These are phyloP conservation scores for Pueraria montana DNA, from an alignment of 306 rosid species.

Conservation along the genomic window DNA sequence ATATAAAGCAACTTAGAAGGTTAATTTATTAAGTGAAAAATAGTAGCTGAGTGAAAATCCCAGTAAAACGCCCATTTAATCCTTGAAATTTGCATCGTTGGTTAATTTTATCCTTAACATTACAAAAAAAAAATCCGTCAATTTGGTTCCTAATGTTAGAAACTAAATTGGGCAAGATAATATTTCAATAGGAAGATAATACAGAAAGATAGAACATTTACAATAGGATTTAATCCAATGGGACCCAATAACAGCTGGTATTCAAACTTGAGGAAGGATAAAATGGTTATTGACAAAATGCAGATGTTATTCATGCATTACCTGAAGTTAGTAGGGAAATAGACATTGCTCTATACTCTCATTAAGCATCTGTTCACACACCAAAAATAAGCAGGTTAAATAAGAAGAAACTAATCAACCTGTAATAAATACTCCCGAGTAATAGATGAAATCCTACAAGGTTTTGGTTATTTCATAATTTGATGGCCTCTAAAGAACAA, in stretches of 20 bases:
- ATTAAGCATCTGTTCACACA: constrained; percentile 60
- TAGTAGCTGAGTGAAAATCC: neutral
- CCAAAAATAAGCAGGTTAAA: constrained; percentile 30
- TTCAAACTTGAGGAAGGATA: constrained; percentile 15
- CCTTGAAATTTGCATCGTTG: neutral
- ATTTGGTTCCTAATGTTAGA: neutral
- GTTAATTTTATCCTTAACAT: neutral
- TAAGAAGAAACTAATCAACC: constrained; percentile 35
- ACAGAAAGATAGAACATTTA: constrained; percentile 1
- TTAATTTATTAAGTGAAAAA: neutral
- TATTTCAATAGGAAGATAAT: constrained; percentile 5
- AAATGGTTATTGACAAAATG: constrained; percentile 23
- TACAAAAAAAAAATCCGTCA: neutral
- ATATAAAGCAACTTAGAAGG: neutral
- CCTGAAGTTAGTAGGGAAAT: constrained; percentile 55
- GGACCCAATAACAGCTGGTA: constrained; percentile 14
- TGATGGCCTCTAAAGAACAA: constrained; percentile 21
- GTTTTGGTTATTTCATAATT: constrained; percentile 19
- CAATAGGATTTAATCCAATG: constrained; percentile 28
- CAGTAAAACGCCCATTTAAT: neutral
- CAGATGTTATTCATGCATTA: constrained; percentile 36
- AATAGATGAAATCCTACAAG: constrained; percentile 23
- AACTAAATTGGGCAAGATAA: neutral
- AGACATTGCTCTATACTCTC: constrained; percentile 28
- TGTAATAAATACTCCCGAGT: neutral